These are phyloP conservation scores for Hydnomerulius pinastri DNA, from an alignment of 768 basidiomycete species.

Conservation along the genomic window DNA sequence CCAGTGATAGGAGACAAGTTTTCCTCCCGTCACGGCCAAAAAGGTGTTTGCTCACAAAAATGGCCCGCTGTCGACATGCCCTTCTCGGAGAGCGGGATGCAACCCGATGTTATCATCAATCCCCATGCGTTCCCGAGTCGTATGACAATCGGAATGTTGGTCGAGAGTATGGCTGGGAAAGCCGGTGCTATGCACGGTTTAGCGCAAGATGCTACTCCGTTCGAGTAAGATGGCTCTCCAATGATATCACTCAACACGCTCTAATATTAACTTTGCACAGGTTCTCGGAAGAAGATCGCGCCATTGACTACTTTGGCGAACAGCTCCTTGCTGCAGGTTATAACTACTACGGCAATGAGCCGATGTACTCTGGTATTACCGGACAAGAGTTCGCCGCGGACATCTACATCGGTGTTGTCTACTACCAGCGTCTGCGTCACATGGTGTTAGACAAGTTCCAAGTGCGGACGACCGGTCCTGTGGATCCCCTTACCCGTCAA, in stretches of 20 bases:
- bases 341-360: constrained; percentile 99
- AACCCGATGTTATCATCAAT: constrained; percentile 99
- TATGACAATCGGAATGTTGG: constrained; percentile 99
- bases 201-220: constrained; percentile 98
- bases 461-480: constrained; percentile 96
- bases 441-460: constrained; percentile 99
- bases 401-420: constrained; percentile 97
- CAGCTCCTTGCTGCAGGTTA: constrained; percentile 93
- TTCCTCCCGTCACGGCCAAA: constrained; percentile 98
- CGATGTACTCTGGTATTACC: constrained; percentile 99
- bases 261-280: constrained; percentile 40
- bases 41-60: constrained; percentile 99
- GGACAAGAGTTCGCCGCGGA: constrained; percentile 98
- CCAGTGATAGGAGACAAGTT: constrained; percentile 99
- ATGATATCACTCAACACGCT: neutral
- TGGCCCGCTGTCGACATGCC: constrained; percentile 99
- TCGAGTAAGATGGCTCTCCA: constrained; percentile 64
- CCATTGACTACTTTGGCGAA: constrained; percentile 95
- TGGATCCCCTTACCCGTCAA: constrained; percentile 93
- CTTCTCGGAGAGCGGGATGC: constrained; percentile 97
- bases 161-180: constrained; percentile 99
- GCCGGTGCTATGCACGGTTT: constrained; percentile 98
- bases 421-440: constrained; percentile 97
- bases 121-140: constrained; percentile 99
- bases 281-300: constrained; percentile 96